These are phyloP conservation scores for Drechslera avenae DNA, from an alignment of 2,329 filamentous ascomycete species.

Conservation along the genomic window DNA sequence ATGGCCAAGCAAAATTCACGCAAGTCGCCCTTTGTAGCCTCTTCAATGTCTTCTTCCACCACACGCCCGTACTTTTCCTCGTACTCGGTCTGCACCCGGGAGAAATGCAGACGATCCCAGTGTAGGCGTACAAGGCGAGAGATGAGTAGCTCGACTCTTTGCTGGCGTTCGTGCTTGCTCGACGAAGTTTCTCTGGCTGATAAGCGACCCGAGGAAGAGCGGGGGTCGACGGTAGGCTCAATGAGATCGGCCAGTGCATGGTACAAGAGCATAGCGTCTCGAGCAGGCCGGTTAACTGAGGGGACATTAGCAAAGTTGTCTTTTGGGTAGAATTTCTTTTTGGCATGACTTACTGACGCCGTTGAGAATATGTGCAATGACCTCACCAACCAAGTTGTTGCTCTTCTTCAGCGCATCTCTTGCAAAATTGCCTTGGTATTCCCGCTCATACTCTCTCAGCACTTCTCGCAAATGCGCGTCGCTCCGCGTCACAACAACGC, in stretches of 20 bases:
- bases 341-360: conserved; percentile 64
- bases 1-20: conserved; percentile 75
- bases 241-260: conserved; percentile 74
- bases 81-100: conserved; percentile 79
- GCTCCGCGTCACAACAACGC: conserved; percentile 79
- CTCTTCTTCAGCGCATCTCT: conserved; percentile 86
- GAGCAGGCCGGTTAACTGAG: conserved; percentile 81
- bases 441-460: conserved; percentile 74
- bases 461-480: conserved; percentile 83
- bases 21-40: conserved; percentile 77
- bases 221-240: conserved; percentile 39
- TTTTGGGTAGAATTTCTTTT: neutral
- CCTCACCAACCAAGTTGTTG: conserved; percentile 89
- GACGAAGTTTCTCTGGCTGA: conserved; percentile 30
- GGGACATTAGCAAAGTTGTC: neutral
- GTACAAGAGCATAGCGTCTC: conserved; percentile 87
- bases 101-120: conserved; percentile 86
- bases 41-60: conserved; percentile 77
- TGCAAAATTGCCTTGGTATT: conserved; percentile 81
- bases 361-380: conserved; percentile 93
- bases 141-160: conserved; percentile 85
- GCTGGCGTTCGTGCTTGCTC: conserved; percentile 51
- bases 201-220: conserved; percentile 22
- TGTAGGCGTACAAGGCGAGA: conserved; percentile 86
- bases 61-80: conserved; percentile 74